Evolutionary conservation across 306 rosid species (phyloP).

Genomic region (Trichosanthes cucumerina): DNA sequence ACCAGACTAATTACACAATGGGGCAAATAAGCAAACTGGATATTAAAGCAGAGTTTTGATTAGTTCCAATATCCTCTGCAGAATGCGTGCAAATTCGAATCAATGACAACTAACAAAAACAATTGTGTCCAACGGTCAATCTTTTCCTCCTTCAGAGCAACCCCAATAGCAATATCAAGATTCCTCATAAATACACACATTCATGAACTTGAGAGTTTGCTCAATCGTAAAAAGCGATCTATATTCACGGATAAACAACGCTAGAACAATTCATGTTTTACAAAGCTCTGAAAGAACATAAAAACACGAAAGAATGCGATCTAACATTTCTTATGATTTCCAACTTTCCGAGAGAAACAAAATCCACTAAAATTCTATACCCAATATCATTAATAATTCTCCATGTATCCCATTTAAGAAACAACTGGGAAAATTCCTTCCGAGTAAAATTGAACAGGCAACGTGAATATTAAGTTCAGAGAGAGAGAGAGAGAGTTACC

Average conservation of each 20-base stretch:
- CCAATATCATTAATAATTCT: background rate
- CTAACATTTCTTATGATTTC: background rate
- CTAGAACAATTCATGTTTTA: background rate
- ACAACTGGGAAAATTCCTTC: background rate
- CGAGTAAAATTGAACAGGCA: background rate
- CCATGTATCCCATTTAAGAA: background rate
- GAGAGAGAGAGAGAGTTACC: conserved; percentile 31
- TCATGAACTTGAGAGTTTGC: background rate
- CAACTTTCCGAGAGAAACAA: background rate
- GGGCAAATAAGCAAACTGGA: too few species aligned
- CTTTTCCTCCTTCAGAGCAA: too few species aligned
- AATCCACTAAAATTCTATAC: background rate
- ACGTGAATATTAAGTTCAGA: background rate
- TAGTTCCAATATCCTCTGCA: too few species aligned
- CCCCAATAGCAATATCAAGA: background rate
- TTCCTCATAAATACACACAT: background rate
- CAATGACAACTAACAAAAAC: too few species aligned
- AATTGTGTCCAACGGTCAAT: too few species aligned
- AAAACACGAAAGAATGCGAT: background rate
- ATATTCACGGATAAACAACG: background rate
- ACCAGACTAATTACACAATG: too few species aligned
- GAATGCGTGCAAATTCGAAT: too few species aligned
- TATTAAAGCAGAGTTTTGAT: too few species aligned
- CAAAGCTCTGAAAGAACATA: too few species aligned
- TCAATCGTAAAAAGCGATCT: background rate